Evolutionary conservation across 805 yeast genomes (phyloP), one percentile per base, ranked within the genome.

Genomic region (Wickerhamiella sorbophila): DNA sequence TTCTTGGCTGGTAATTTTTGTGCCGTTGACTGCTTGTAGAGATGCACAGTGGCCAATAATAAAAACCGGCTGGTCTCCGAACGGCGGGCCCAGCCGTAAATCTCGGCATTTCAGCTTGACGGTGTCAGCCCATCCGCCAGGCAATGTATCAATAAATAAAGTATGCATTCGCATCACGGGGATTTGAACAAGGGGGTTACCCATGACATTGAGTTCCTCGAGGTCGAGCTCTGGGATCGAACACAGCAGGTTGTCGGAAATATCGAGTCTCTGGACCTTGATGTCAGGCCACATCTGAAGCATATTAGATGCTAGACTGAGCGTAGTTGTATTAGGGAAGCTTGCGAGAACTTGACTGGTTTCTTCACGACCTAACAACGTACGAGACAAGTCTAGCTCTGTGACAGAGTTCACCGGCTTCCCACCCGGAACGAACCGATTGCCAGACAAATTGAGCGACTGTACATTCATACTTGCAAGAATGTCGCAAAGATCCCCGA

Each of bases 21-120:
- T 66, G 1, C 94, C 94, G 52, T 86, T 76, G 12, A 85, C 58
- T 19, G 57, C 60, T 1, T 37, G 32, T 1, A 79, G 34, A 0
- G 46, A 41, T 1, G 61, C 59, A 33, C 63, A 57, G 20, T 81
- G 58, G 1, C 76, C 77, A 16, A 79, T 65, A 2, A 72, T 48
- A 34, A 62, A 50, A 18, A 55, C 52, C 4, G 54, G 54, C 12
- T 44, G 46, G 10, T 52, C 53, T 6, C n/a, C 26, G n/a, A 54
- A 57, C 18, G 54, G 57, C 10, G 40, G 47, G 10, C 45, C 65
- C 14, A 80, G 60, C 38, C 73, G 62, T 1, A 84, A 53, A 1
- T 68, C 63, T 2, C 44, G 21, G 0, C 38, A 35, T 3, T 54
- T 49, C 1, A 79, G 38, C 0, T 36, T n/a, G 44, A 77, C 83